These are phyloP conservation scores for Epichloe gansuensis DNA, from an alignment of 2,329 filamentous ascomycete genomes.

Conservation along the genomic window DNA sequence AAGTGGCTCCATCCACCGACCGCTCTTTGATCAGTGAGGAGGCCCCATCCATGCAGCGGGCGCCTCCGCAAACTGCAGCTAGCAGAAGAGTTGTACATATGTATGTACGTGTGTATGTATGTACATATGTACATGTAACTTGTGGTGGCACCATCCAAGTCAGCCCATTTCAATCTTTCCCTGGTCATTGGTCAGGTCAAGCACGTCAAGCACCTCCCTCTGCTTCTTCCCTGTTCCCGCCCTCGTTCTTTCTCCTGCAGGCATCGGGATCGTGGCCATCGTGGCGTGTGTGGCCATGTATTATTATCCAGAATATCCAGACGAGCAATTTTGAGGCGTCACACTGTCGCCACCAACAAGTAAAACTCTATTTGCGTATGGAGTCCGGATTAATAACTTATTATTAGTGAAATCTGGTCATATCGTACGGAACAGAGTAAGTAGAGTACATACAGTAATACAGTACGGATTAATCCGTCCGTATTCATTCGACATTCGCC, in stretches of 20 bases:
- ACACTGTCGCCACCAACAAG: slow-evolving; percentile 1
- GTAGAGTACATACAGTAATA: too few relatives aligned
- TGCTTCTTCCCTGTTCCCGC: slow-evolving; percentile 1
- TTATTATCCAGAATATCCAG: neutral
- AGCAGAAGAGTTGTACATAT: too few relatives aligned
- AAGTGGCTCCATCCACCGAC: neutral
- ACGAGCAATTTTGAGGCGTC: neutral
- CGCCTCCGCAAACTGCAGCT: neutral
- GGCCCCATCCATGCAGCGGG: neutral
- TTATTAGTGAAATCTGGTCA: too few relatives aligned
- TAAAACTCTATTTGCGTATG: neutral
- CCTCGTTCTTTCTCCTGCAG: neutral
- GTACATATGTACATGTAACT: too few relatives aligned
- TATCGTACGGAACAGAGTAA: too few relatives aligned
- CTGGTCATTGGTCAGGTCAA: neutral
- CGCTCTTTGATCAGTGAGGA: neutral
- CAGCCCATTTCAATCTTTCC: neutral
- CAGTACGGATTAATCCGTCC: too few relatives aligned
- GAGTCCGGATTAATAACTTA: too few relatives aligned
- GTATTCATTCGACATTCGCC: too few relatives aligned
- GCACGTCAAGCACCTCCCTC: neutral
- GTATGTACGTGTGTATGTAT: too few relatives aligned
- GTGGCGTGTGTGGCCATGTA: neutral
- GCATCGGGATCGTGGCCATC: neutral
- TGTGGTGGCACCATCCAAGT: too few relatives aligned